phyloP scores from a whole-genome alignment of 768 basidiomycete genomes.

The Serpula lacrymans region DNA sequence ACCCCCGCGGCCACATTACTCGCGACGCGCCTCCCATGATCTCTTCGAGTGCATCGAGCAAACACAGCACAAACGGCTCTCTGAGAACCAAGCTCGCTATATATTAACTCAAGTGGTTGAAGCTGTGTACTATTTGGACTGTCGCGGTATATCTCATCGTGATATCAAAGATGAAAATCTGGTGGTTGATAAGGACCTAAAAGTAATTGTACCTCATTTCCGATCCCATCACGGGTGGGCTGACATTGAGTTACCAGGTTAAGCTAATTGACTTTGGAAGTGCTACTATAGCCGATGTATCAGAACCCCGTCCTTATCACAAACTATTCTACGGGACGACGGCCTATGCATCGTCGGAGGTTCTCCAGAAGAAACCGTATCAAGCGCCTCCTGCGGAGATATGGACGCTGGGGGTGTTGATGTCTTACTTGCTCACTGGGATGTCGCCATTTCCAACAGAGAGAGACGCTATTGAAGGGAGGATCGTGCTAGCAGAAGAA shows the following conservation, averaged over 20 bases:
- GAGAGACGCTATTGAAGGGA: slow-evolving; percentile 70
- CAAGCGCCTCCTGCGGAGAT: slow-evolving; percentile 93
- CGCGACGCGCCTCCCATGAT: slow-evolving; percentile 82
- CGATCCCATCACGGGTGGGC: background rate
- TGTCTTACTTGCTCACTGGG: slow-evolving; percentile 92
- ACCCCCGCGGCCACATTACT: slow-evolving; percentile 39
- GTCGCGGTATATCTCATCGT: slow-evolving; percentile 85
- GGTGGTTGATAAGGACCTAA: slow-evolving; percentile 70
- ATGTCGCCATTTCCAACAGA: slow-evolving; percentile 90
- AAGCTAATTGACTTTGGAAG: slow-evolving; percentile 97
- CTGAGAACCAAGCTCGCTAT: slow-evolving; percentile 74
- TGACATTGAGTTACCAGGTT: slow-evolving; percentile 46
- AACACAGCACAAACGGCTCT: slow-evolving; percentile 71
- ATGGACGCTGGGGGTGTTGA: slow-evolving; percentile 93
- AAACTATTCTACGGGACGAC: slow-evolving; percentile 88
- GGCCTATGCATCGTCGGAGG: slow-evolving; percentile 94
- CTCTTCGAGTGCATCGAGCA: slow-evolving; percentile 96
- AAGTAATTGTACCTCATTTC: slow-evolving; percentile 36
- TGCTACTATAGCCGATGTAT: slow-evolving; percentile 70
- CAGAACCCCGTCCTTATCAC: slow-evolving; percentile 61
- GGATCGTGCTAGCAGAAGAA: slow-evolving; percentile 48
- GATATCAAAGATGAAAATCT: slow-evolving; percentile 98
- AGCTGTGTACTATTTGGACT: slow-evolving; percentile 76
- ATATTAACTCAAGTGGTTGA: slow-evolving; percentile 89
- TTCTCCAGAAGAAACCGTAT: slow-evolving; percentile 83